Percentiles rank a stretch among this genome's conserved stretches.
These are phyloP conservation scores for Penicillium egyptiacum DNA, from an alignment of 495 filamentous ascomycete species.

Conservation along the genomic window DNA sequence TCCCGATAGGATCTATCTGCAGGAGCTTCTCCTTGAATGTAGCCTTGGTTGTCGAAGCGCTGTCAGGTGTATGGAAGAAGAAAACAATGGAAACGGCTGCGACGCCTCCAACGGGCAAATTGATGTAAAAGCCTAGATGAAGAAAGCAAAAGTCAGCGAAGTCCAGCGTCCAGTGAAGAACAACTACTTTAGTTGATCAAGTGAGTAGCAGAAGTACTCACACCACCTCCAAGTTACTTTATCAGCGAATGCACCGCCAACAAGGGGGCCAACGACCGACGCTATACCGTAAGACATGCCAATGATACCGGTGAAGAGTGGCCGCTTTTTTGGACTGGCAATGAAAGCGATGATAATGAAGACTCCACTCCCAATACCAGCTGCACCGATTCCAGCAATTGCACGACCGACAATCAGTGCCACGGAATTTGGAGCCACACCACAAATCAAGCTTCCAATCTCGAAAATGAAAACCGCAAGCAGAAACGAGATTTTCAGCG, in stretches of 20 bases:
- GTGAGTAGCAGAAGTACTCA: too few relatives aligned
- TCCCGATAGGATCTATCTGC: slow-evolving; percentile 39
- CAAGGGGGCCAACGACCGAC: slow-evolving; percentile 45
- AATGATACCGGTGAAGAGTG: slow-evolving; percentile 38
- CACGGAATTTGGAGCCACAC: slow-evolving; percentile 27
- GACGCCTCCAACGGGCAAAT: slow-evolving; percentile 50
- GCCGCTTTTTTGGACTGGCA: slow-evolving; percentile 35
- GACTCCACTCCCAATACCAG: slow-evolving; percentile 24
- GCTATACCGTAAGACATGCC: slow-evolving; percentile 40
- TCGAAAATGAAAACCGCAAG: slow-evolving; percentile 68
- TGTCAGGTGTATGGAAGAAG: slow-evolving; percentile 34
- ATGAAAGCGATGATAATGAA: slow-evolving; percentile 38
- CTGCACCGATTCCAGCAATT: slow-evolving; percentile 23
- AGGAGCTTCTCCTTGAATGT: slow-evolving; percentile 29
- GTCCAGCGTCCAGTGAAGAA: too few relatives aligned
- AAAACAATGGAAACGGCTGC: slow-evolving; percentile 40
- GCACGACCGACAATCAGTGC: slow-evolving; percentile 40
- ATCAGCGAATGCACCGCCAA: slow-evolving; percentile 21
- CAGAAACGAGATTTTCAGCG: slow-evolving; percentile 52
- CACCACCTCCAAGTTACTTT: too few relatives aligned
- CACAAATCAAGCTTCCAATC: slow-evolving; percentile 56
- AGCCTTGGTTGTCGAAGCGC: slow-evolving; percentile 19
- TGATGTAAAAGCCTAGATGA: slow-evolving; percentile 49
- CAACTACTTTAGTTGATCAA: too few relatives aligned
- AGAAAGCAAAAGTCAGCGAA: too few relatives aligned